Percentiles rank a stretch among this genome's conserved stretches.
These are phyloP conservation scores for Cordyceps tenuipes DNA, from an alignment of 2,329 filamentous ascomycete genomes.

Conservation along the genomic window DNA sequence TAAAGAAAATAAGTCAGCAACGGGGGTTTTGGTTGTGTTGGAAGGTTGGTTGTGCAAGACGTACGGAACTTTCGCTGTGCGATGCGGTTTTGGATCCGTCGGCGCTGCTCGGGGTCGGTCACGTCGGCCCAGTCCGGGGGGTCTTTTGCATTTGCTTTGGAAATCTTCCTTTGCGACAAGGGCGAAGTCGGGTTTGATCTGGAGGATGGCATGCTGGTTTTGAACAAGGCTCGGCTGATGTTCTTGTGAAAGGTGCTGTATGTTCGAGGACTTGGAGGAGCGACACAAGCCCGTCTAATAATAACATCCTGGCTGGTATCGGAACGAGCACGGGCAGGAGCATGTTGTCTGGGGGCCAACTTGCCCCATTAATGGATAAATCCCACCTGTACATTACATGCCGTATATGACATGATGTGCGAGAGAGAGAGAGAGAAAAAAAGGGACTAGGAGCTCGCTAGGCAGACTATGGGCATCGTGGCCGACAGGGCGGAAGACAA, in stretches of 20 bases:
- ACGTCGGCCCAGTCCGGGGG: slow-evolving; percentile 66
- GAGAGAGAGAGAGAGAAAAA: too few relatives aligned
- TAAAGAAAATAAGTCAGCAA: slow-evolving; percentile 10
- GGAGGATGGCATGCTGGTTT: not conserved
- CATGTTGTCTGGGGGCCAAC: not conserved
- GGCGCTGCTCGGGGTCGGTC: slow-evolving; percentile 60
- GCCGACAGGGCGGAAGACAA: slow-evolving; percentile 1
- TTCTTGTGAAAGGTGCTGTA: not conserved
- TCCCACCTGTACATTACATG: not conserved
- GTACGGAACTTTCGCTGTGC: slow-evolving; percentile 70
- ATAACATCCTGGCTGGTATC: not conserved
- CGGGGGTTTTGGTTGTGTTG: too few relatives aligned
- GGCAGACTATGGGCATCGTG: slow-evolving; percentile 2
- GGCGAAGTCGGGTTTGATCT: slow-evolving; percentile 8
- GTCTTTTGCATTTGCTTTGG: slow-evolving; percentile 33
- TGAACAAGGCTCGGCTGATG: not conserved
- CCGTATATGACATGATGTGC: not conserved
- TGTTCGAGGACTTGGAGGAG: not conserved
- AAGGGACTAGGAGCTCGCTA: not conserved
- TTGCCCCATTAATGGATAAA: not conserved
- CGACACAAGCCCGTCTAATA: slow-evolving; percentile 7
- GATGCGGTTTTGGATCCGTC: slow-evolving; percentile 68
- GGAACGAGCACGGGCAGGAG: not conserved
- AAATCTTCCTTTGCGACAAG: slow-evolving; percentile 28
- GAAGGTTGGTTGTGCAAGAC: slow-evolving; percentile 20